phyloP scores from a whole-genome alignment of 2,329 filamentous ascomycete species.

The Leptosphaerulina australis region DNA sequence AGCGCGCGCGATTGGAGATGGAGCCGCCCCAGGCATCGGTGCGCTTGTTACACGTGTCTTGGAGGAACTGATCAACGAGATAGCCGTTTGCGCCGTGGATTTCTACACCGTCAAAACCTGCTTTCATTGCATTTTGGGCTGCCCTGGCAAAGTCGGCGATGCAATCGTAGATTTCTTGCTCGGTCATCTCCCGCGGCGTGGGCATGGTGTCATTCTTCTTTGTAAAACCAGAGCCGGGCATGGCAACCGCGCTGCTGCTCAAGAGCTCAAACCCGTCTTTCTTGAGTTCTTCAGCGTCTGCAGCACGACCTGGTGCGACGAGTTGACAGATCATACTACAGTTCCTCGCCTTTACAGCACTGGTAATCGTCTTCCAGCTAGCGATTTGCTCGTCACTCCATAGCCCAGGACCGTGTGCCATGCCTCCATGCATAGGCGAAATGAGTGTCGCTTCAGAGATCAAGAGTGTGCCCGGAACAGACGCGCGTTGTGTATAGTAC shows the following conservation, averaged over 20 bases:
- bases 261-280: conserved; percentile 41
- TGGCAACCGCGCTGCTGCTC: conserved; percentile 37
- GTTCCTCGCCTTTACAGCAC: conserved; percentile 66
- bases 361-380: conserved; percentile 64
- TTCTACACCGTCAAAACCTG: conserved; percentile 66
- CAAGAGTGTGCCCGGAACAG: conserved; percentile 60
- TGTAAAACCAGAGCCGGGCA: conserved; percentile 50
- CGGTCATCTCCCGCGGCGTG: conserved; percentile 34
- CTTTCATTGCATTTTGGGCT: conserved; percentile 53
- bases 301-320: conserved; percentile 64
- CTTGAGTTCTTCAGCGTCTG: conserved; percentile 42
- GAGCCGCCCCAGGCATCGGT: conserved; percentile 56
- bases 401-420: conserved; percentile 62
- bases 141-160: conserved; percentile 48
- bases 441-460: conserved; percentile 64
- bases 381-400: conserved; percentile 55
- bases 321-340: conserved; percentile 67
- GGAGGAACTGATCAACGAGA: conserved; percentile 69
- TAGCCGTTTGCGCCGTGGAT: conserved; percentile 67
- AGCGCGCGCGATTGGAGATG: conserved; percentile 57
- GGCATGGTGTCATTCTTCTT: conserved; percentile 21
- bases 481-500: conserved; percentile 61
- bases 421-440: conserved; percentile 54
- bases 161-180: conserved; percentile 46
- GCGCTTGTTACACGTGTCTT: conserved; percentile 61